Conservation (phyloP, 495 filamentous ascomycete genomes). For the Penicillium egyptiacum region DNA sequence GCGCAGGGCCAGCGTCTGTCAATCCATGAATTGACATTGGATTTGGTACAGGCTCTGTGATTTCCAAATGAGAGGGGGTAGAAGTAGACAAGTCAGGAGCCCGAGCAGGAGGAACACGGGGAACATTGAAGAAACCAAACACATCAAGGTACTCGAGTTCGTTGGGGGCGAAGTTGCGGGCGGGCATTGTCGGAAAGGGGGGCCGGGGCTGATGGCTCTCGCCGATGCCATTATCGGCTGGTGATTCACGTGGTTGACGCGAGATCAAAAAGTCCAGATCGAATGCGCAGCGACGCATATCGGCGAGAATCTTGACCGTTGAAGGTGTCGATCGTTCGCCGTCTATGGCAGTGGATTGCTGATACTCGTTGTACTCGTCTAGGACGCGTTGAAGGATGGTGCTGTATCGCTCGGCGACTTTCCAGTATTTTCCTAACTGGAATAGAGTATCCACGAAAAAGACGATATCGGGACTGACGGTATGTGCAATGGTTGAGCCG, state of each 20-base stretch:
- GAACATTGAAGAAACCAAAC: slow-evolving; percentile 91
- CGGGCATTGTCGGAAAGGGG: slow-evolving; percentile 31
- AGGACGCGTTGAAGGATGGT: slow-evolving; percentile 78
- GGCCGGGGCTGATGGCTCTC: slow-evolving; percentile 23
- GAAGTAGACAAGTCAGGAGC: slow-evolving; percentile 27
- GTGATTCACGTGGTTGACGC: slow-evolving; percentile 65
- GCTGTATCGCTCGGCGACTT: slow-evolving; percentile 79
- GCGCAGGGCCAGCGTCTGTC: slow-evolving; percentile 24
- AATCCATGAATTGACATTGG: slow-evolving; percentile 47
- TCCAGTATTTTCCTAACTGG: slow-evolving; percentile 79
- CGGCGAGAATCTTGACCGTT: slow-evolving; percentile 79
- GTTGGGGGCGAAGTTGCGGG: slow-evolving; percentile 68
- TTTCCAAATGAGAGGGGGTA: slow-evolving; percentile 25
- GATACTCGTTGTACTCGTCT: slow-evolving; percentile 78
- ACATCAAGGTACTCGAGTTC: slow-evolving; percentile 90
- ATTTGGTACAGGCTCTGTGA: slow-evolving; percentile 35
- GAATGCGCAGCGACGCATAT: slow-evolving; percentile 82
- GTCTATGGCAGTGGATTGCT: slow-evolving; percentile 53
- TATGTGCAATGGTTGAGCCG: slow-evolving; percentile 80
- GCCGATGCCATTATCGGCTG: slow-evolving; percentile 33
- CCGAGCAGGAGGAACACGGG: slow-evolving; percentile 57
- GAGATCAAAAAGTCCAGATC: slow-evolving; percentile 87
- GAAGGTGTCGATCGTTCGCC: slow-evolving; percentile 75
- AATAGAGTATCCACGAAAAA: slow-evolving; percentile 78
- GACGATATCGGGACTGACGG: slow-evolving; percentile 71